A percentile compares a stretch with the other conserved stretches of the same genome.
These are phyloP conservation scores for Pichia gijzeniarum DNA, from an alignment of 805 yeast genomes.

Conservation along the genomic window DNA sequence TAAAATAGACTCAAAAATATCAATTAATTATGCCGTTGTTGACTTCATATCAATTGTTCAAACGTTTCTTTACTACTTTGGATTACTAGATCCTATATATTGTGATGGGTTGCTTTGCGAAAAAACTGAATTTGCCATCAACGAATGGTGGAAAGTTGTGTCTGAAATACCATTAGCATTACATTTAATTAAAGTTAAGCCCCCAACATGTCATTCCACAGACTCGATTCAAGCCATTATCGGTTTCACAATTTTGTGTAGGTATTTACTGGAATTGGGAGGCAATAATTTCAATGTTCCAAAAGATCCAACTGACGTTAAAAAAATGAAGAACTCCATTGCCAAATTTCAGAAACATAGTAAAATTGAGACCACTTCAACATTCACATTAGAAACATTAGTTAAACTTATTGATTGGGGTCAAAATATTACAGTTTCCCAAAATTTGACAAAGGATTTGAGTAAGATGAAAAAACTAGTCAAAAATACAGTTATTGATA, in stretches of 20 bases:
- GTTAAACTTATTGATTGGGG: slow-evolving; percentile 20
- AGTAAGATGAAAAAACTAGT: slow-evolving; percentile 31
- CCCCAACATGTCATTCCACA: slow-evolving; percentile 15
- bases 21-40: slow-evolving; percentile 57
- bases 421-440: slow-evolving; percentile 27
- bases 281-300: slow-evolving; percentile 50
- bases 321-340: slow-evolving; percentile 58
- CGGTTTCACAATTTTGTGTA: slow-evolving; percentile 66
- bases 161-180: slow-evolving; percentile 28
- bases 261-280: slow-evolving; percentile 54
- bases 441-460: slow-evolving; percentile 31
- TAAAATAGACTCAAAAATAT: slow-evolving; percentile 47
- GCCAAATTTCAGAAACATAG: slow-evolving; percentile 63
- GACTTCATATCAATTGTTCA: slow-evolving; percentile 75
- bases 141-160: slow-evolving; percentile 69
- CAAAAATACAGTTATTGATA: slow-evolving; percentile 32
- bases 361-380: slow-evolving; percentile 14
- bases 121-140: slow-evolving; percentile 64
- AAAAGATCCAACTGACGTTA: slow-evolving; percentile 79
- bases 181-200: slow-evolving; percentile 18
- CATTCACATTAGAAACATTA: slow-evolving; percentile 22
- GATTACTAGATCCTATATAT: slow-evolving; percentile 55
- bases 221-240: slow-evolving; percentile 72
- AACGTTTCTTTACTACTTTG: slow-evolving; percentile 70
- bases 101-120: slow-evolving; percentile 86